These are phyloP conservation scores for Solanum clarkiae DNA, from an alignment of 257 asterid species.

Conservation along the genomic window DNA sequence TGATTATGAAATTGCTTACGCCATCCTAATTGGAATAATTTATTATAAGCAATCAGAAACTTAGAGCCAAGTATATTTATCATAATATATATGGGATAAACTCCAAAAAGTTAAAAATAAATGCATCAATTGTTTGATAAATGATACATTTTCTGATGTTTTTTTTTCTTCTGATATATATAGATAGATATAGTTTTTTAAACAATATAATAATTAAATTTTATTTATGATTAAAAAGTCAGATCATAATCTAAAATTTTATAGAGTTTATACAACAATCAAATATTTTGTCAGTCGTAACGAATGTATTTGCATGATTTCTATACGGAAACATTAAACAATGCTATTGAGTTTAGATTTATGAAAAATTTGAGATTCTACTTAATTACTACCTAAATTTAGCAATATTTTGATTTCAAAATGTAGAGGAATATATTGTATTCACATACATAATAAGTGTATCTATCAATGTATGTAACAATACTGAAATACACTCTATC, in stretches of 20 bases:
- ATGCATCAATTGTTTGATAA: background rate
- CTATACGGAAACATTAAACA: too few relatives aligned
- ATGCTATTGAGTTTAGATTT: too few relatives aligned
- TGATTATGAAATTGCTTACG: background rate
- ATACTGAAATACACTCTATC: background rate
- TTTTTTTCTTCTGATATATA: background rate
- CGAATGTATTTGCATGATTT: background rate
- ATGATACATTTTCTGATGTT: background rate
- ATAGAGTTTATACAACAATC: background rate
- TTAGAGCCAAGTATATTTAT: background rate
- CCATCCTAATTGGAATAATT: background rate
- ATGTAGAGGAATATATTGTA: background rate
- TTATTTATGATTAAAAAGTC: background rate
- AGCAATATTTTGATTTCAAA: background rate
- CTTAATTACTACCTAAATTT: background rate
- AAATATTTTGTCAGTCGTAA: background rate
- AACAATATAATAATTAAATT: background rate
- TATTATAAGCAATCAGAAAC: background rate
- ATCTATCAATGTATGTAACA: rapidly evolving
- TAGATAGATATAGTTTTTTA: background rate
- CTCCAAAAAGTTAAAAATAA: background rate
- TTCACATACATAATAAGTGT: background rate
- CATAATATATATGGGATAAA: background rate
- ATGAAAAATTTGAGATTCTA: background rate
- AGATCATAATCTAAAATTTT: background rate